phyloP scores from a whole-genome alignment of 306 rosid species.

The Casuarina glauca region DNA sequence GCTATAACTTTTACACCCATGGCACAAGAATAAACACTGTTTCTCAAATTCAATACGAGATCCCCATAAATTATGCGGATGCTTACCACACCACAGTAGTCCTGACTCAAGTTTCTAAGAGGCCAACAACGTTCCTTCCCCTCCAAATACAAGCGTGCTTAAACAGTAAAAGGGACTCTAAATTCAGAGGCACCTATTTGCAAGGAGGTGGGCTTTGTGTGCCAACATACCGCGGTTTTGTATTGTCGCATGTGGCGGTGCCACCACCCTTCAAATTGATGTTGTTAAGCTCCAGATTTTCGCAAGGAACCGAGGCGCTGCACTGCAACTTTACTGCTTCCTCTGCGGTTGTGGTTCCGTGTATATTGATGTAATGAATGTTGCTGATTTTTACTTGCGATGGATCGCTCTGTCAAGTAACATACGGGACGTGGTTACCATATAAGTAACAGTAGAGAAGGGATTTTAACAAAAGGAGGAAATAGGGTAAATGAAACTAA shows the following conservation, averaged over 20 bases:
- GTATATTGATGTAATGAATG: conserved; percentile 40
- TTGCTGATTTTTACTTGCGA: conserved; percentile 51
- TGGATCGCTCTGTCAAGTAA: conserved; percentile 31
- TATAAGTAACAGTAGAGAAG: too few species aligned
- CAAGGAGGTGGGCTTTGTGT: conserved; percentile 47
- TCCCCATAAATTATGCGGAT: not conserved
- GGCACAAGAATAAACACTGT: too few species aligned
- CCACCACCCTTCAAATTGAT: conserved; percentile 36
- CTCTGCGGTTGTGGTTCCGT: conserved; percentile 47
- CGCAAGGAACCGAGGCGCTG: conserved; percentile 58
- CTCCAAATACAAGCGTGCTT: not conserved
- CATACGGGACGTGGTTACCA: not conserved
- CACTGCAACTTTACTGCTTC: conserved; percentile 57
- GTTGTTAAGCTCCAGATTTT: conserved; percentile 40
- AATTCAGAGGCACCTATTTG: conserved; percentile 12
- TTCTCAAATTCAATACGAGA: too few species aligned
- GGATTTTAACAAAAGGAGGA: not conserved
- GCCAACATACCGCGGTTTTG: conserved; percentile 42
- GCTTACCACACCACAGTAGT: not conserved
- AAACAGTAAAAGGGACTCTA: conserved; percentile 9
- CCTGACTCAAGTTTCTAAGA: not conserved
- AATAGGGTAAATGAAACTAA: not conserved
- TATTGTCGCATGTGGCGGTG: conserved; percentile 39
- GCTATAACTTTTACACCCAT: too few species aligned
- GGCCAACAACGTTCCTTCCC: not conserved